Base-by-base conservation (phyloP, 139 green algal genomes). In the Pleodorina starrii region DNA sequence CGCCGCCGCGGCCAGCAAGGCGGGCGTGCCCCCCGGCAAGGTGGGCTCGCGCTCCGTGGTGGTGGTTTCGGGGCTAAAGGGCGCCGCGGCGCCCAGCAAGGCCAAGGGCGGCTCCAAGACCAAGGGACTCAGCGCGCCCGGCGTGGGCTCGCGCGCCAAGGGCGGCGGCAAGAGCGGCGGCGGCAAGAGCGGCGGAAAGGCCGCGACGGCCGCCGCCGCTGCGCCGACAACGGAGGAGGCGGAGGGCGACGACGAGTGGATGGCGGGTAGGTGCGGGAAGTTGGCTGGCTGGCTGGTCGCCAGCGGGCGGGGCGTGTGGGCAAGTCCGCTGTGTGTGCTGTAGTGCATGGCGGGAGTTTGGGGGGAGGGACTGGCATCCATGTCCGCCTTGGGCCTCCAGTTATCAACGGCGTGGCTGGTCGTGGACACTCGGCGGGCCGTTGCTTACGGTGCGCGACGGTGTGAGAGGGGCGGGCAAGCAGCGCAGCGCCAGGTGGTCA, bases 171-270 rank as follows among this genome's bases (percentile, higher is more conserved):
- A 50, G 35, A 25, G 57, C 16, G 46, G 11, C 6, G 75, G 11
- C 14, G 36, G 51, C 5, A 21, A 4, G 36, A 73, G 14, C 6
- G n/a, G 48, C 35, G 43, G 60, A 35, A 77, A 63, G 60, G 46
- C 12, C 1, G 29, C 42, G n/a, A 43, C 60, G 16, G 42, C 57
- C 0, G 57, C 57, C 11, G 35, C 76, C 27, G 46, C 43, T n/a
- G 11, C 76, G 76, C 25, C 76, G 14, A 25, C 44, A 32, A 50
- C 81, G 3, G 81, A 66, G 60, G 81, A 87, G 60, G 21, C 32
- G 16, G 81, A 87, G n/a, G n/a, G 5, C 43, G 81, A 77, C 27
- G 81, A 87, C 7, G 81, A 87, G 42, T 63, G 42, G 60, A 54
- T 36, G 36, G 11, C 17, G 29, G 79, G 79, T 86, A 57, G 14